Evolutionary conservation across 805 yeast genomes (phyloP).

Genomic region (Ogataea dorogensis): DNA sequence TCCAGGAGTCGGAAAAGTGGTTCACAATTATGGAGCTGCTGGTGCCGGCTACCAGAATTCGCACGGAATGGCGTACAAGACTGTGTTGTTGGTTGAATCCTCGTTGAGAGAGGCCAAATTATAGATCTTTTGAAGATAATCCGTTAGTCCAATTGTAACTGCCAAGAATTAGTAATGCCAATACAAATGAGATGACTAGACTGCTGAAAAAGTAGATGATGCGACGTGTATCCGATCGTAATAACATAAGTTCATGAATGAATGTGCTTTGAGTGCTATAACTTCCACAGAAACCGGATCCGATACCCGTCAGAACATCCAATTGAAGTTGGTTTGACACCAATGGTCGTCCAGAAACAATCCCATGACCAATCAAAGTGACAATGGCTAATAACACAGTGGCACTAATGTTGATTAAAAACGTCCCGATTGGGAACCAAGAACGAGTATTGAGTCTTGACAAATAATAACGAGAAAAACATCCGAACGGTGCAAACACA

Average conservation of each 20-base stretch:
- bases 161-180: slow-evolving; percentile 63
- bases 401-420: slow-evolving; percentile 35
- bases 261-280: slow-evolving; percentile 66
- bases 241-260: slow-evolving; percentile 55
- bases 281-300: slow-evolving; percentile 31
- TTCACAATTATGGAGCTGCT: slow-evolving; percentile 71
- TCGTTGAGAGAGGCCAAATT: slow-evolving; percentile 18
- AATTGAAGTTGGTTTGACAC: slow-evolving; percentile 17
- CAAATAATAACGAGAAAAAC: slow-evolving; percentile 54
- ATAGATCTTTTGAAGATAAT: not conserved
- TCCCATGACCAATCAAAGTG: slow-evolving; percentile 22
- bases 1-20: slow-evolving; percentile 30
- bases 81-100: slow-evolving; percentile 36
- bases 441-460: slow-evolving; percentile 46
- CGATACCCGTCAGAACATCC: slow-evolving; percentile 26
- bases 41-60: slow-evolving; percentile 69
- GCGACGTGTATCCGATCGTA: slow-evolving; percentile 29
- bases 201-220: slow-evolving; percentile 53
- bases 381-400: slow-evolving; percentile 23
- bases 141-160: slow-evolving; percentile 70
- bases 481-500: slow-evolving; percentile 71
- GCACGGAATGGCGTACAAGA: slow-evolving; percentile 18
- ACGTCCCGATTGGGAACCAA: slow-evolving; percentile 56
- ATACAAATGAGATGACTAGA: slow-evolving; percentile 44
- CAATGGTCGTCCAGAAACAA: slow-evolving; percentile 4